Percentiles rank a stretch among this genome's conserved stretches.
Evolutionary conservation across 2,329 filamentous ascomycete species (phyloP).

Genomic region (Drechmeria coniospora): DNA sequence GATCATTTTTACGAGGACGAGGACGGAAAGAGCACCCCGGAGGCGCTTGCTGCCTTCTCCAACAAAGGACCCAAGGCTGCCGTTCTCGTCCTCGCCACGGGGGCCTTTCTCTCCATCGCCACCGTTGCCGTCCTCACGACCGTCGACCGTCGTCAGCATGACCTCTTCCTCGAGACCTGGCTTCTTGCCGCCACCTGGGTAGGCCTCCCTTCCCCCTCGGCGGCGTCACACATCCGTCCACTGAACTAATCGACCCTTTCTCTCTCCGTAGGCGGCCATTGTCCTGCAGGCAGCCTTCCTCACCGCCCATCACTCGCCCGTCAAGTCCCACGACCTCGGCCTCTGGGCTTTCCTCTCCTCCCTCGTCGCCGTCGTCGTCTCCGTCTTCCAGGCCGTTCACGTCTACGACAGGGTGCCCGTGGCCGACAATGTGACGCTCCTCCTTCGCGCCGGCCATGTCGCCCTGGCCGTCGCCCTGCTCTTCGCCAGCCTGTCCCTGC

Average conservation of each 20-base stretch:
- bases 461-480: slow-evolving; percentile 27
- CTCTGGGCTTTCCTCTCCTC: slow-evolving; percentile 33
- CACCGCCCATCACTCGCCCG: slow-evolving; percentile 31
- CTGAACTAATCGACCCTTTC: background rate
- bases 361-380: slow-evolving; percentile 25
- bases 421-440: slow-evolving; percentile 26
- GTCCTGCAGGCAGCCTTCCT: slow-evolving; percentile 35
- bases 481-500: slow-evolving; percentile 38
- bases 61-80: slow-evolving; percentile 39
- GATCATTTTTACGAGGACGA: slow-evolving; percentile 47
- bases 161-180: slow-evolving; percentile 40
- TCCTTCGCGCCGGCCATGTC: slow-evolving; percentile 29
- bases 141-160: slow-evolving; percentile 18
- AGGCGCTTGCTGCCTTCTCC: slow-evolving; percentile 47
- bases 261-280: slow-evolving; percentile 30
- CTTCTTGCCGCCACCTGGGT: slow-evolving; percentile 48
- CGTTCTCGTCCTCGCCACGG: slow-evolving; percentile 35
- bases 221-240: background rate
- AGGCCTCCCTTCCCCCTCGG: slow-evolving; percentile 15
- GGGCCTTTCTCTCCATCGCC: slow-evolving; percentile 40
- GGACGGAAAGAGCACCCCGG: slow-evolving; percentile 53
- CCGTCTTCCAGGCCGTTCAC: slow-evolving; percentile 28
- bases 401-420: slow-evolving; percentile 15
- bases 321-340: slow-evolving; percentile 37
- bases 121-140: slow-evolving; percentile 38